These are phyloP conservation scores for Candida saitoana DNA, from an alignment of 805 yeast genomes.

Conservation along the genomic window DNA sequence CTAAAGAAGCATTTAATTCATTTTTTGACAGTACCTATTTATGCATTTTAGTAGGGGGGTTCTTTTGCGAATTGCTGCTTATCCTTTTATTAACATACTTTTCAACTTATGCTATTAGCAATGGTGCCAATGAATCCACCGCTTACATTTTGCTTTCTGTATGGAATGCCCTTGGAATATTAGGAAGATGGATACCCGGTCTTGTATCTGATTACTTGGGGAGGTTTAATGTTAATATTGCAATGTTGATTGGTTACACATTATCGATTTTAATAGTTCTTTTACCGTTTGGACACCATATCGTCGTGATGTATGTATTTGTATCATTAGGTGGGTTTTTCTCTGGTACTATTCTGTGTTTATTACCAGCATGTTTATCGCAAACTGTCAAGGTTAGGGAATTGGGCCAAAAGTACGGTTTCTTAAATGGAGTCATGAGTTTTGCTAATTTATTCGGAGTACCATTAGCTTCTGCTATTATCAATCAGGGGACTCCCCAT, in stretches of 20 bases:
- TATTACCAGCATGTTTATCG: slow-evolving; percentile 51
- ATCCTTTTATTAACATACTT: slow-evolving; percentile 28
- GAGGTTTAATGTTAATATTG: slow-evolving; percentile 27
- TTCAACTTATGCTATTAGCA: slow-evolving; percentile 31
- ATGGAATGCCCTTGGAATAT: slow-evolving; percentile 27
- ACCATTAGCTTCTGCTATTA: slow-evolving; percentile 31
- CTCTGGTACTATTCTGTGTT: slow-evolving; percentile 30
- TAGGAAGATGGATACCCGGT: slow-evolving; percentile 32
- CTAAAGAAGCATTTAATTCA: slow-evolving; percentile 7
- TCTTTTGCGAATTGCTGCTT: slow-evolving; percentile 26
- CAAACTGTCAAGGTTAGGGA: slow-evolving; percentile 46
- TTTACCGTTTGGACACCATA: slow-evolving; percentile 29
- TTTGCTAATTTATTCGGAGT: slow-evolving; percentile 31
- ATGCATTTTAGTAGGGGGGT: slow-evolving; percentile 27
- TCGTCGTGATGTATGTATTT: slow-evolving; percentile 26
- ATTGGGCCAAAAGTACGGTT: slow-evolving; percentile 35
- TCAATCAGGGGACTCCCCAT: slow-evolving; percentile 21
- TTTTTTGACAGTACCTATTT: slow-evolving; percentile 21
- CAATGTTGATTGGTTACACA: slow-evolving; percentile 24
- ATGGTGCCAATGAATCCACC: slow-evolving; percentile 25
- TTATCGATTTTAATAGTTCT: slow-evolving; percentile 26
- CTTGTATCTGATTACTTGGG: slow-evolving; percentile 25
- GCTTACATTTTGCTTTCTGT: slow-evolving; percentile 25
- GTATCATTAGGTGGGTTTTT: slow-evolving; percentile 33
- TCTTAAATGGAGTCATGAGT: slow-evolving; percentile 27